Evolutionary conservation across 2,329 filamentous ascomycete genomes (phyloP), one percentile per base, ranked within the genome.

Genomic region (Paecilomyces fulvus): DNA sequence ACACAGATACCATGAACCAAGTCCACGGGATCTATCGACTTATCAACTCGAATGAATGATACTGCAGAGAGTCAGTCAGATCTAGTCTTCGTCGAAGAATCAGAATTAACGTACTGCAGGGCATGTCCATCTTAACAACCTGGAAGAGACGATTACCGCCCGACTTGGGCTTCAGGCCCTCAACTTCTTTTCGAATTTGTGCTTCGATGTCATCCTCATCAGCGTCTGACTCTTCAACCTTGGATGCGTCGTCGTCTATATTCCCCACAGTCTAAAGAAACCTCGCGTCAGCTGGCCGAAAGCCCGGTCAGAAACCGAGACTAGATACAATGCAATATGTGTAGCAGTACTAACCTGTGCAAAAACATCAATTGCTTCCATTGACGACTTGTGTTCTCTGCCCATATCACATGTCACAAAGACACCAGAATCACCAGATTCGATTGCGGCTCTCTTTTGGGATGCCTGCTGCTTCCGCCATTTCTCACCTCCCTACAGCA

Each of bases 391-490:
- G 46, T 73, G 75, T 71, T 87, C 83, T 64, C 77, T 80, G 58
- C 82, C 82, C 71, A 81, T 82, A 58, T 82, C 79, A 65, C 83
- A 85, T 2, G 83, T 85, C 48, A 82, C 79, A 75, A 84, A 85
- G 28, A 86, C 83, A 10, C 84, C 84, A 53, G 77, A 75, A 64
- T 86, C 83, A 14, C 83, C 83, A 54, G 61, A 65, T 56, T 76
- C 73, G 53, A 78, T 65, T 23, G 55, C 60, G 33, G 59, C 58
- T 30, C 43, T 30, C 57, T 64, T 64, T 48, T 59, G 56, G 49
- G 51, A 28, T 28, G 25, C 56, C 53, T 65, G 61, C 17, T 64
- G 60, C 55, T 73, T 64, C 31, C 60, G 64, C 62, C 67, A 73
- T 60, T 65, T 68, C 52, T 59, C 60, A 12, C 60, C 64, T 53